A percentile compares a stretch with the other conserved stretches of the same genome.
phyloP scores from a whole-genome alignment of 495 filamentous ascomycete genomes.

The Penicillium soppii region DNA sequence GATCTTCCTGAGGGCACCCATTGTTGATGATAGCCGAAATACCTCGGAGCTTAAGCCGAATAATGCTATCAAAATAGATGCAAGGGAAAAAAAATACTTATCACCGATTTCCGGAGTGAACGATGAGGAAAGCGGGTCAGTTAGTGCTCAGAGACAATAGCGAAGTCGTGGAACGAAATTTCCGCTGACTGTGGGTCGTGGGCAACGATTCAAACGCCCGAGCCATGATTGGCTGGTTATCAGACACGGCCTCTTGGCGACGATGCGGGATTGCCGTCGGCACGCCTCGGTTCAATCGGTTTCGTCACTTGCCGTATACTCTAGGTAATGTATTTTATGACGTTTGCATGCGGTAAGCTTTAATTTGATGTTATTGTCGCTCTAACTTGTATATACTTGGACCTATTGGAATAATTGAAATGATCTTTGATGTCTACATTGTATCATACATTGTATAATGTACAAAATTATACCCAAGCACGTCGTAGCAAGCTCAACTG shows the following conservation, averaged over 20 bases:
- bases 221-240: slow-evolving; percentile 32
- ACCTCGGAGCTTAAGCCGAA: slow-evolving; percentile 21
- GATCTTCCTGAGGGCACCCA: slow-evolving; percentile 55
- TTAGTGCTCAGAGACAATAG: slow-evolving; percentile 4
- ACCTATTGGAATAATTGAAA: too few relatives aligned
- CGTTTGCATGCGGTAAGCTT: slow-evolving; percentile 36
- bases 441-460: too few relatives aligned
- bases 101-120: slow-evolving; percentile 46
- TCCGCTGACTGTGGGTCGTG: slow-evolving; percentile 32
- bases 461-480: too few relatives aligned
- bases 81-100: slow-evolving; percentile 32
- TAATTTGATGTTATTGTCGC: background rate
- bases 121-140: slow-evolving; percentile 32
- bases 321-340: slow-evolving; percentile 47
- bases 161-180: slow-evolving; percentile 23
- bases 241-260: slow-evolving; percentile 38
- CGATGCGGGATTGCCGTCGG: slow-evolving; percentile 57
- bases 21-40: slow-evolving; percentile 30
- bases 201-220: slow-evolving; percentile 27
- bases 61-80: slow-evolving; percentile 8
- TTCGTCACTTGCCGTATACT: slow-evolving; percentile 29
- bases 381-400: background rate
- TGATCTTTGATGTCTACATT: too few relatives aligned
- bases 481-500: too few relatives aligned
- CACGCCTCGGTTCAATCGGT: slow-evolving; percentile 50